phyloP scores from a whole-genome alignment of 129 eudicot genomes.

The Tagetes erecta region DNA sequence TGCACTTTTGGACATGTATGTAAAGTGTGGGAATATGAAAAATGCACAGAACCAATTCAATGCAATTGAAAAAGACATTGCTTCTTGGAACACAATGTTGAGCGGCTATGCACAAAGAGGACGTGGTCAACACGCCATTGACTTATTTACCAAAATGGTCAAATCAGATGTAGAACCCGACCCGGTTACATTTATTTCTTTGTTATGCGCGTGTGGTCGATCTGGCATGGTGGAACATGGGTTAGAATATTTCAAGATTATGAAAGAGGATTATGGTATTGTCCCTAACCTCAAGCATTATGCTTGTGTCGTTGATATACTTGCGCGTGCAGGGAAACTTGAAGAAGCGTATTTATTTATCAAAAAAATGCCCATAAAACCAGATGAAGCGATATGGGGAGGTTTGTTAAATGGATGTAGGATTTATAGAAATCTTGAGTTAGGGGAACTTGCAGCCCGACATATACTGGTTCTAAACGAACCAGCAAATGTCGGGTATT shows the following conservation, averaged over 20 bases:
- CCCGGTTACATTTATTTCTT: slow-evolving; percentile 60
- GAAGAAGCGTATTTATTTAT: slow-evolving; percentile 63
- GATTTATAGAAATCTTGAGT: slow-evolving; percentile 58
- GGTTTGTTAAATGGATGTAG: slow-evolving; percentile 83
- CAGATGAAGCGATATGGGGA: slow-evolving; percentile 91
- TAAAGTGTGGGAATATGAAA: slow-evolving; percentile 66
- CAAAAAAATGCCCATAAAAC: slow-evolving; percentile 52
- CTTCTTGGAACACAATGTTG: slow-evolving; percentile 80
- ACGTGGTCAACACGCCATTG: slow-evolving; percentile 53
- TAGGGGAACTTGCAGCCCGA: slow-evolving; percentile 69
- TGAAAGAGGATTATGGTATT: slow-evolving; percentile 45
- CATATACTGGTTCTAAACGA: slow-evolving; percentile 49
- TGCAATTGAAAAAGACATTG: slow-evolving; percentile 44
- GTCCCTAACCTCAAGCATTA: slow-evolving; percentile 73
- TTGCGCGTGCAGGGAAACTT: slow-evolving; percentile 76
- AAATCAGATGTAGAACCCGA: slow-evolving; percentile 57
- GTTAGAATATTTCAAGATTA: slow-evolving; percentile 53
- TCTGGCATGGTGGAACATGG: slow-evolving; percentile 85
- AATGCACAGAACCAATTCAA: slow-evolving; percentile 64
- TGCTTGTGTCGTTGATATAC: slow-evolving; percentile 87
- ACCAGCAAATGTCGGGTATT: slow-evolving; percentile 48
- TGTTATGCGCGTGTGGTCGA: slow-evolving; percentile 80
- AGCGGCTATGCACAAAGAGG: slow-evolving; percentile 73
- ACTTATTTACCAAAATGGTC: slow-evolving; percentile 57
- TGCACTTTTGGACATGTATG: slow-evolving; percentile 82